These are phyloP conservation scores for Fusarium haematococcum DNA, from an alignment of 2,329 filamentous ascomycete genomes.

Conservation along the genomic window DNA sequence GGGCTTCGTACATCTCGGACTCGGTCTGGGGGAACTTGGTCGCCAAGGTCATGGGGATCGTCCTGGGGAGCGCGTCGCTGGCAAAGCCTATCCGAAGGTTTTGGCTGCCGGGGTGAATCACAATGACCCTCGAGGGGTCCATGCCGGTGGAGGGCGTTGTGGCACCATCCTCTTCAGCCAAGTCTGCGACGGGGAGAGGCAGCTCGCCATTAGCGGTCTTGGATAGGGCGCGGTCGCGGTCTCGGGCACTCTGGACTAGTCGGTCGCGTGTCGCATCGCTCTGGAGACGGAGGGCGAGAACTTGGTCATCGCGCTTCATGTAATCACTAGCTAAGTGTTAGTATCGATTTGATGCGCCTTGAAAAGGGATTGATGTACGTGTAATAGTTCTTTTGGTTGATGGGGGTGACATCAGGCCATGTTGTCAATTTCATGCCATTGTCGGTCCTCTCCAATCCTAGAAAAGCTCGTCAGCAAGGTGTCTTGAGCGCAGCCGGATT, in stretches of 20 bases:
- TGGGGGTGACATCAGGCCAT: slow-evolving; percentile 92
- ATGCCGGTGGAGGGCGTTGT: slow-evolving; percentile 69
- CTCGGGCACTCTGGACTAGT: slow-evolving; percentile 87
- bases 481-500: slow-evolving; percentile 21
- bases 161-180: slow-evolving; percentile 68
- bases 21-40: slow-evolving; percentile 83
- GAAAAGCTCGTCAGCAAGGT: slow-evolving; percentile 39
- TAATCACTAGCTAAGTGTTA: slow-evolving; percentile 76
- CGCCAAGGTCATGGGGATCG: slow-evolving; percentile 92
- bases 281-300: slow-evolving; percentile 88
- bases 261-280: slow-evolving; percentile 87
- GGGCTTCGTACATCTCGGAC: slow-evolving; percentile 82
- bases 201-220: slow-evolving; percentile 77
- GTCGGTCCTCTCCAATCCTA: slow-evolving; percentile 94
- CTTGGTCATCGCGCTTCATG: slow-evolving; percentile 97
- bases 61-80: slow-evolving; percentile 95
- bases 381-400: slow-evolving; percentile 99
- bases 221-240: slow-evolving; percentile 86
- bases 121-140: slow-evolving; percentile 89
- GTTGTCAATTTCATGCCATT: slow-evolving; percentile 97
- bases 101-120: slow-evolving; percentile 95
- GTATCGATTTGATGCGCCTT: slow-evolving; percentile 3
- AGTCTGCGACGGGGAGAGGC: slow-evolving; percentile 69
- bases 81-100: slow-evolving; percentile 94
- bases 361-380: slow-evolving; percentile 67